Percentiles rank a stretch among this genome's conserved stretches.
These are phyloP conservation scores for Colletotrichum sp. DNA, from an alignment of 2,329 filamentous ascomycete genomes.

Conservation along the genomic window DNA sequence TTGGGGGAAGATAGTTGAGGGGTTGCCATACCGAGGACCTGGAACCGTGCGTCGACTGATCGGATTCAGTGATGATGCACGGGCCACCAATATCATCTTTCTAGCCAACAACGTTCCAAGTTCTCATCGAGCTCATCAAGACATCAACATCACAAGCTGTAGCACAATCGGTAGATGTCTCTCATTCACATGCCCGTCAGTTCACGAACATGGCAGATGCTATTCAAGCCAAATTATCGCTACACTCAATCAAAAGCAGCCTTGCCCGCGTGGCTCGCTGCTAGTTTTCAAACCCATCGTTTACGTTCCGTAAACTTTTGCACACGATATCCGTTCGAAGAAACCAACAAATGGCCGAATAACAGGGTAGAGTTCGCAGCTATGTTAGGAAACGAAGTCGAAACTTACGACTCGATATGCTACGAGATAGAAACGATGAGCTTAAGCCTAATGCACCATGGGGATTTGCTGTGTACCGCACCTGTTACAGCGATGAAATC, in stretches of 20 bases:
- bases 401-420: neutral
- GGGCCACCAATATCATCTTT: neutral
- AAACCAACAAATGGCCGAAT: neutral
- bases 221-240: neutral
- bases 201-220: neutral
- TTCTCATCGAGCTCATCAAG: neutral
- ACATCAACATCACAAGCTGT: neutral
- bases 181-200: neutral
- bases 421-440: neutral
- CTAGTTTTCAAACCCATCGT: neutral
- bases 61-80: neutral
- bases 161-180: neutral
- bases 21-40: neutral
- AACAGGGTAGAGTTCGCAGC: neutral
- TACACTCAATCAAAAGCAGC: neutral
- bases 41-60: neutral
- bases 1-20: neutral
- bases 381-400: neutral
- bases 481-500: neutral
- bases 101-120: neutral
- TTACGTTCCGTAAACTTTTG: neutral
- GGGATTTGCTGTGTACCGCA: neutral
- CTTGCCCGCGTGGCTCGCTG: neutral
- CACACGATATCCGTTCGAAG: neutral
- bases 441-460: neutral